Base-by-base conservation (phyloP, 495 filamentous ascomycete species). In the Immersiella caudata region DNA sequence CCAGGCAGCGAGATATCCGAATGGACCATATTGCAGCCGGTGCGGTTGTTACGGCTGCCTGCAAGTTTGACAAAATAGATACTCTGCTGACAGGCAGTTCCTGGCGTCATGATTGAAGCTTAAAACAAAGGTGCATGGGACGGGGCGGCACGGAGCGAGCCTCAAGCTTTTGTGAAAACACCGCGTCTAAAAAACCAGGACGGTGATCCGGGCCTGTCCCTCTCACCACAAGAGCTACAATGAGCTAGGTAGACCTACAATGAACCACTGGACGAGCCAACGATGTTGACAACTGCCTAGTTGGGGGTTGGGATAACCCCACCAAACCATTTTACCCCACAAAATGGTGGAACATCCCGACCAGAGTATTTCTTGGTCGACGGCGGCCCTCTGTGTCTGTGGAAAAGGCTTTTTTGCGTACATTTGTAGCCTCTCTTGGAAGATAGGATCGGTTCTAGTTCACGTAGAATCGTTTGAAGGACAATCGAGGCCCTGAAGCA, bases 71-170 rank as follows among this genome's bases (percentile, higher is more conserved):
- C 29, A 65, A 40, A 57, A 11, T 27, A 20, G 25, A 56, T 65
- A 52, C 21, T 46, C 27, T 35, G 40, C 6, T 46, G 18, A 26
- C 49, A 14, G 22, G 26, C 36, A 20, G 24, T 49, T 22, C 21
- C 54, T 16, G 12, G 54, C 52, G 52, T 55, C 52, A 55, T 55
- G 52, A 22, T n/a, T n/a, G n/a, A 55, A 55, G 8, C 25, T 33
- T 54, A 49, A 54, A 54, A 33, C 24, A 55, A 52, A 25, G 40
- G 40, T 46, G 11, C 16, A 18, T 46, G 40, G 20, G 54, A 26
- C 18, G 21, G n/a, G n/a, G 26, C 54, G 54, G 54, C 54, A 24
- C 54, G 54, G 54, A 27, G 11, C 54, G 54, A 24, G 26, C 54
- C 54, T 57, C 40, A 46, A 46, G 40, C 40, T 46, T 14, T 12